These are phyloP conservation scores for Zanthoxylum bungeanum DNA, from an alignment of 345 rosid genomes.

Conservation along the genomic window DNA sequence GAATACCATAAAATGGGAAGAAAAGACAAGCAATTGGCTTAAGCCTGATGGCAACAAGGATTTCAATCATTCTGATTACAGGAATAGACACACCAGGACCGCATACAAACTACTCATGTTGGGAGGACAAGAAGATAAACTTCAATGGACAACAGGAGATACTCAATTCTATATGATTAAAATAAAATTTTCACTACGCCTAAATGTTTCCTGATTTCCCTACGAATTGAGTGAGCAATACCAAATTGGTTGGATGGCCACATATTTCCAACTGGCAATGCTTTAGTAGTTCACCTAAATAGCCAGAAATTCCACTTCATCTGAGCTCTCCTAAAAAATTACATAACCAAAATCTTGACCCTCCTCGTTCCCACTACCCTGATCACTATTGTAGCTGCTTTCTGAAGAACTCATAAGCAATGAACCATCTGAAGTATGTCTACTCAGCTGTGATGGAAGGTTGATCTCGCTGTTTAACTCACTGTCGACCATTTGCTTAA, in stretches of 20 bases:
- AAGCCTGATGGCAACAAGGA: background rate
- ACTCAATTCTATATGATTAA: background rate
- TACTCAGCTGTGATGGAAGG: slow-evolving; percentile 38
- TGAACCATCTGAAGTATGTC: slow-evolving; percentile 42
- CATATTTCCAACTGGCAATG: slow-evolving; percentile 9
- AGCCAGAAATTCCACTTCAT: slow-evolving; percentile 53
- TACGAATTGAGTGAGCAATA: slow-evolving; percentile 9
- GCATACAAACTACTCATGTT: background rate
- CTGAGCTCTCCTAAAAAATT: slow-evolving; percentile 58
- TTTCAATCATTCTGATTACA: background rate
- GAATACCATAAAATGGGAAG: background rate
- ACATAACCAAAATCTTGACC: slow-evolving; percentile 44
- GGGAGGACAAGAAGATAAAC: background rate
- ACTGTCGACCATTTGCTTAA: slow-evolving; percentile 56
- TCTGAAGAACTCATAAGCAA: slow-evolving; percentile 49
- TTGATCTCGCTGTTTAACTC: slow-evolving; percentile 48
- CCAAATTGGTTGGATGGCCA: slow-evolving; percentile 17
- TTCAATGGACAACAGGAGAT: background rate
- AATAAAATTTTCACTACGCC: background rate
- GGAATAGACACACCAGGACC: background rate
- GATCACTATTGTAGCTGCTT: slow-evolving; percentile 68
- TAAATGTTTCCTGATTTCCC: background rate
- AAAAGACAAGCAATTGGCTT: background rate
- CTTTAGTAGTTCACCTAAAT: slow-evolving; percentile 25
- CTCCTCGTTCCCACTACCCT: slow-evolving; percentile 66